A percentile compares a stretch with the other conserved stretches of the same genome.
Conservation (phyloP, 805 yeast genomes). For the Candida bentonensis region DNA sequence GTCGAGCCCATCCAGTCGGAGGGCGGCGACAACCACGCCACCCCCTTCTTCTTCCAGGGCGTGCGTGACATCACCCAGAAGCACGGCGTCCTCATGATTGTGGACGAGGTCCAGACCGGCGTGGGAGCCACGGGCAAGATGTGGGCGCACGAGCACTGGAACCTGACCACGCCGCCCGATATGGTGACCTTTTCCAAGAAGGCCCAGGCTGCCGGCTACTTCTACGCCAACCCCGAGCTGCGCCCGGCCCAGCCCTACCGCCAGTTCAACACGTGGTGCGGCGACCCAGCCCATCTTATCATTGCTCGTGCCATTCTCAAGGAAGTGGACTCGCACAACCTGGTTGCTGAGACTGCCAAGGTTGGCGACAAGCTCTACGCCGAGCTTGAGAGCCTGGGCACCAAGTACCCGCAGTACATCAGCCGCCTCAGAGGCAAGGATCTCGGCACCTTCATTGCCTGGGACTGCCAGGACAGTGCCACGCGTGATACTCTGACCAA, state of each 20-base stretch:
- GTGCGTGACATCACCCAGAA: constrained; percentile 61
- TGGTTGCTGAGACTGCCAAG: constrained; percentile 38
- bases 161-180: constrained; percentile 63
- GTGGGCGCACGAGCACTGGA: constrained; percentile 85
- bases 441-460: constrained; percentile 73
- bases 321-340: constrained; percentile 48
- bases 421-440: constrained; percentile 56
- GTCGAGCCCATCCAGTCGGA: constrained; percentile 88
- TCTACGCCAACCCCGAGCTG: constrained; percentile 58
- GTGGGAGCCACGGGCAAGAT: constrained; percentile 74
- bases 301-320: constrained; percentile 60
- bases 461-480: constrained; percentile 43
- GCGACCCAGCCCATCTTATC: constrained; percentile 72
- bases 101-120: constrained; percentile 86
- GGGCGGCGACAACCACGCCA: constrained; percentile 86
- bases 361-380: constrained; percentile 57
- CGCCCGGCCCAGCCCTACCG: constrained; percentile 70
- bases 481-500: constrained; percentile 48
- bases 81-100: constrained; percentile 56
- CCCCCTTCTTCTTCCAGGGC: constrained; percentile 66
- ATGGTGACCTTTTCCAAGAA: constrained; percentile 78
- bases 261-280: constrained; percentile 91
- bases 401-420: constrained; percentile 37
- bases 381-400: constrained; percentile 38
- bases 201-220: constrained; percentile 83